Conservation (phyloP, 768 basidiomycete species). For the Leccinum fibrillosum region DNA sequence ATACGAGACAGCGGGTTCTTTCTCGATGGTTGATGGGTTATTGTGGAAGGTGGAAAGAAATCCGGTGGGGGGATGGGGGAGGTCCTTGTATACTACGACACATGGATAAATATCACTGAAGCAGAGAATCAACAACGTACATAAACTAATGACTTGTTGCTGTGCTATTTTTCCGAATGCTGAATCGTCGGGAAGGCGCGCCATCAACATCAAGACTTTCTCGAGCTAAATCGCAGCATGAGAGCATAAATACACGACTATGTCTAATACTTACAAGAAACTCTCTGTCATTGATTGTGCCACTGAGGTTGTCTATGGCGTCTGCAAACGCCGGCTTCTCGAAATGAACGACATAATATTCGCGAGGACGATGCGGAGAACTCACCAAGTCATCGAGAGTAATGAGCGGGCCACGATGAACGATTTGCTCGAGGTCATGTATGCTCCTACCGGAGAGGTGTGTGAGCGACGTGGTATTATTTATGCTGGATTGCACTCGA, state of each 20-base stretch:
- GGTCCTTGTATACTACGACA: conserved; percentile 66
- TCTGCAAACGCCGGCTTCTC: conserved; percentile 49
- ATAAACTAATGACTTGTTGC: conserved; percentile 47
- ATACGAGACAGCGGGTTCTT: conserved; percentile 35
- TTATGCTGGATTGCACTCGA: conserved; percentile 4
- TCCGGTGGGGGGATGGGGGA: conserved; percentile 67
- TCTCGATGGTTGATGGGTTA: not conserved
- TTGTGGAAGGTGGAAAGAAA: conserved; percentile 39
- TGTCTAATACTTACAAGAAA: conserved; percentile 45
- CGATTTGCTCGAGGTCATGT: conserved; percentile 28
- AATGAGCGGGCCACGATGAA: conserved; percentile 25
- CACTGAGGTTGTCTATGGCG: conserved; percentile 40
- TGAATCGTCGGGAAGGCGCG: conserved; percentile 40
- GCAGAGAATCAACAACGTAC: conserved; percentile 41
- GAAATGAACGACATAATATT: not conserved
- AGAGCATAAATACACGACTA: conserved; percentile 2
- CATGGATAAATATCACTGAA: not conserved
- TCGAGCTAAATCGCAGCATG: conserved; percentile 50
- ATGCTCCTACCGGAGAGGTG: conserved; percentile 15
- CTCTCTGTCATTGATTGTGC: conserved; percentile 55
- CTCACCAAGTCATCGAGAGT: conserved; percentile 29
- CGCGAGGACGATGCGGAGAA: not conserved
- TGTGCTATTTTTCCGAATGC: conserved; percentile 39
- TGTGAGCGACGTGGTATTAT: not conserved
- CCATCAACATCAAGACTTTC: conserved; percentile 56